Evolutionary conservation across 2,329 filamentous ascomycete species (phyloP).

Genomic region (Pyricularia grisea): DNA sequence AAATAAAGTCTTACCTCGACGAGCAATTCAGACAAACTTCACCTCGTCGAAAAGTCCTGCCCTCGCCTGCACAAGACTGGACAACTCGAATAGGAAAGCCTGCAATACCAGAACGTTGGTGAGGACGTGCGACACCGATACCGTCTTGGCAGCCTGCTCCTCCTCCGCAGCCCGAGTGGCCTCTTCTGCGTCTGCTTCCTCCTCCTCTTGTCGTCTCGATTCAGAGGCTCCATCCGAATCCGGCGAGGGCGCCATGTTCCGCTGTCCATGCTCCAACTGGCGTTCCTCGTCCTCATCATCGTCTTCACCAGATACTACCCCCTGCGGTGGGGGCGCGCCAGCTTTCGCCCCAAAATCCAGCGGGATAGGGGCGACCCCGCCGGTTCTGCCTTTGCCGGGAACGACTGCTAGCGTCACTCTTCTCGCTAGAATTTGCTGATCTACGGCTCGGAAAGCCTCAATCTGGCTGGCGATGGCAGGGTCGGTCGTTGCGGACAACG

Average conservation of each 20-base stretch:
- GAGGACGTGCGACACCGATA: conserved; percentile 67
- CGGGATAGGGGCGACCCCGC: conserved; percentile 32
- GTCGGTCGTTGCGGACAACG: conserved; percentile 13
- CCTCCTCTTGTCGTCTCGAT: conserved; percentile 8
- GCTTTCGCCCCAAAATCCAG: conserved; percentile 30
- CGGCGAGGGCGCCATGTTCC: conserved; percentile 11
- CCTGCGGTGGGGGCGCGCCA: conserved; percentile 8
- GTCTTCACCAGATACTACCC: background rate
- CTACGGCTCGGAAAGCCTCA: conserved; percentile 53
- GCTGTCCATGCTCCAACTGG: conserved; percentile 7
- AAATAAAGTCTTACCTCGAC: background rate
- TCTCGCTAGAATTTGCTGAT: conserved; percentile 50
- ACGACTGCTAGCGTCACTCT: conserved; percentile 39
- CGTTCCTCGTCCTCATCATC: conserved; percentile 15
- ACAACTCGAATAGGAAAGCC: conserved; percentile 69
- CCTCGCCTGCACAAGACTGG: conserved; percentile 64
- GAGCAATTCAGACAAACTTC: conserved; percentile 38
- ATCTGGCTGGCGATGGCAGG: conserved; percentile 38
- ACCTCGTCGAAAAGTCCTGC: conserved; percentile 71
- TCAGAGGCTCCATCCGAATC: conserved; percentile 12
- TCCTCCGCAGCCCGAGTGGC: conserved; percentile 6
- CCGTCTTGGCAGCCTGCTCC: conserved; percentile 28
- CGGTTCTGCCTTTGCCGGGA: conserved; percentile 12
- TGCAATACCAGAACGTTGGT: conserved; percentile 75
- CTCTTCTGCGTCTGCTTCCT: conserved; percentile 13